phyloP scores from a whole-genome alignment of 225 moss, liverwort and hornwort species.

The Pleurozium schreberi region DNA sequence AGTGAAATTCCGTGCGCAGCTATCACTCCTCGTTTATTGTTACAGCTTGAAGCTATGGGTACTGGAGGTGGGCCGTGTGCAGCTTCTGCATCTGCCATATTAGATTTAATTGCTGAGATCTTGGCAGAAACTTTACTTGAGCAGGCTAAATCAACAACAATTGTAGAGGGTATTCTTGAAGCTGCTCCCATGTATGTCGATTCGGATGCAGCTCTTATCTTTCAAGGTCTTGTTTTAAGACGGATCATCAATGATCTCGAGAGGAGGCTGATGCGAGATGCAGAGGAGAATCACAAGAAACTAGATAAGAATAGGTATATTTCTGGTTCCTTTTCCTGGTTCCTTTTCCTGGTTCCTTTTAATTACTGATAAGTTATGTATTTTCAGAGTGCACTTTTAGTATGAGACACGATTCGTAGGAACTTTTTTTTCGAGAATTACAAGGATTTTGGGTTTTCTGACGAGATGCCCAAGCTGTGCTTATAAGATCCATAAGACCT shows the following conservation, averaged over 20 bases:
- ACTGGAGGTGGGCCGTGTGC: conserved; percentile 69
- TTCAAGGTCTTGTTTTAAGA: conserved; percentile 76
- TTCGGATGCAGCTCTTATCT: conserved; percentile 54
- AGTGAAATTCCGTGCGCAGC: conserved; percentile 41
- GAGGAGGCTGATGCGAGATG: conserved; percentile 70
- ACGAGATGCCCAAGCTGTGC: background rate
- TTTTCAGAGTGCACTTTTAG: background rate
- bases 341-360: background rate
- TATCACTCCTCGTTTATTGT: conserved; percentile 38
- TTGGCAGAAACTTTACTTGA: conserved; percentile 72
- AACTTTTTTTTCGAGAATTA: background rate
- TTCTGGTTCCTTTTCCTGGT: background rate
- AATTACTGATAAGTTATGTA: background rate
- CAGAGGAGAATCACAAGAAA: conserved; percentile 71
- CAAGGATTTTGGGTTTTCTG: background rate
- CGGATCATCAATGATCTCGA: conserved; percentile 78
- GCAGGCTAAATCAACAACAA: conserved; percentile 45
- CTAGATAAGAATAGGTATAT: conserved; percentile 51
- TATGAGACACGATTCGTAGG: background rate
- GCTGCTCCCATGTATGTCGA: conserved; percentile 68
- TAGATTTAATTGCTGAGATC: conserved; percentile 80
- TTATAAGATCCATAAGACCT: background rate
- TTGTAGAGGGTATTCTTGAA: conserved; percentile 65
- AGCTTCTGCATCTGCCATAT: conserved; percentile 60
- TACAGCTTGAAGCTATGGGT: conserved; percentile 59